A percentile compares a stretch with the other conserved stretches of the same genome.
Conservation (phyloP, 352 stramenopile species). For the Phytopythium kandeliae region DNA sequence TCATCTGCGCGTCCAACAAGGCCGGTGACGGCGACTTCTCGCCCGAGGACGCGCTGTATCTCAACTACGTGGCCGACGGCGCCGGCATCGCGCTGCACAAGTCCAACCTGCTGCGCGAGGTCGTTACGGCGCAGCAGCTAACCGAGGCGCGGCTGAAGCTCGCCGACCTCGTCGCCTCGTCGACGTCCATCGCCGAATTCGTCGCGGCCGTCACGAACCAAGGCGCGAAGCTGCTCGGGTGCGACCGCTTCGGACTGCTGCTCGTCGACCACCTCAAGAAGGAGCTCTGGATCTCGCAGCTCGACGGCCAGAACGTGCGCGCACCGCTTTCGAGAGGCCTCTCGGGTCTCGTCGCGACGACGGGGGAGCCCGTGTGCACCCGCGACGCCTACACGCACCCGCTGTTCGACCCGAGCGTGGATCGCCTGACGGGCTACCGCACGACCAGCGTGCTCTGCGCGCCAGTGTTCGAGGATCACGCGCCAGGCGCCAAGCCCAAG, state of each 20-base stretch:
- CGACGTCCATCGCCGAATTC: conserved; percentile 36
- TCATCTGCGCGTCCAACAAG: conserved; percentile 69
- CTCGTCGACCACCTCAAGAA: conserved; percentile 64
- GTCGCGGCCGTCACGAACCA: conserved; percentile 61
- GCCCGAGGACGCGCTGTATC: conserved; percentile 57
- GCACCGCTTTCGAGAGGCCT: conserved; percentile 64
- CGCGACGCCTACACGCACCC: conserved; percentile 54
- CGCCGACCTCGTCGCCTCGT: conserved; percentile 49
- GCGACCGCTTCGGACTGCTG: conserved; percentile 58
- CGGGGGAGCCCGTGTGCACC: conserved; percentile 39
- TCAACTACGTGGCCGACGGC: conserved; percentile 66
- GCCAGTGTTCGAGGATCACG: conserved; percentile 62
- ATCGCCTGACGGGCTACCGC: conserved; percentile 61
- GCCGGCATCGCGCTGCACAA: conserved; percentile 70
- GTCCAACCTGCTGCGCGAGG: conserved; percentile 52
- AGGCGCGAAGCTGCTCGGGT: conserved; percentile 65
- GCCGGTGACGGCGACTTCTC: conserved; percentile 61
- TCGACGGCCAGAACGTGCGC: conserved; percentile 42
- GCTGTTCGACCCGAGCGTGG: conserved; percentile 53
- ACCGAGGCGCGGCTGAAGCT: conserved; percentile 58
- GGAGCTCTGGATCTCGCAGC: conserved; percentile 61
- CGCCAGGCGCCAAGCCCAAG: conserved; percentile 19
- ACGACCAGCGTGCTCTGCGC: conserved; percentile 62
- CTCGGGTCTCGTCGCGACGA: conserved; percentile 43
- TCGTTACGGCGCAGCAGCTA: conserved; percentile 67